Evolutionary conservation across 768 basidiomycete species (phyloP).

Genomic region (Kwoniella sp.): DNA sequence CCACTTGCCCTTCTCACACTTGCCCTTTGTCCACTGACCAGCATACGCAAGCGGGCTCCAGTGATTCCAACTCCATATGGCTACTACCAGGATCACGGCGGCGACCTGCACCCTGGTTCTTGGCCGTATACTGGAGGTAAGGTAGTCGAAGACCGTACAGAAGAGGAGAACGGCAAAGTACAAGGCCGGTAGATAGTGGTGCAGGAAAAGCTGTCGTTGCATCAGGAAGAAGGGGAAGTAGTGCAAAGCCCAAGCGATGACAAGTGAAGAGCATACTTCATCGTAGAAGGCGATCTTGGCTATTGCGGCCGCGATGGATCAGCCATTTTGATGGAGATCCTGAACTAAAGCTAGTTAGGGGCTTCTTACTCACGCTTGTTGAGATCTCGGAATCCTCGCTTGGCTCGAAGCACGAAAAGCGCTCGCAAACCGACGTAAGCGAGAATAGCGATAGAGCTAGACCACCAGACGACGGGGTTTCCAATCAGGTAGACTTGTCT

Average conservation of each 20-base stretch:
- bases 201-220: constrained; percentile 93
- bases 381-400: constrained; percentile 89
- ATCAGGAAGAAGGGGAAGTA: constrained; percentile 98
- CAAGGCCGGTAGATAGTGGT: constrained; percentile 97
- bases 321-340: neutral
- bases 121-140: constrained; percentile 76
- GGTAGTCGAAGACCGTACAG: constrained; percentile 78
- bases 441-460: constrained; percentile 71
- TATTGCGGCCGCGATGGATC: constrained; percentile 48
- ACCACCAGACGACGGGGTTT: constrained; percentile 92
- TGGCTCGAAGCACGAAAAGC: constrained; percentile 80
- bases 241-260: constrained; percentile 87
- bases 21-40: constrained; percentile 75
- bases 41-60: constrained; percentile 86
- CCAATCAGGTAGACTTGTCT: constrained; percentile 93
- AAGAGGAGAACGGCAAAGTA: constrained; percentile 64
- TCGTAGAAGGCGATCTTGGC: constrained; percentile 92
- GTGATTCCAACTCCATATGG: constrained; percentile 70
- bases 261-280: constrained; percentile 82
- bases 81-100: constrained; percentile 68
- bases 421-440: constrained; percentile 72
- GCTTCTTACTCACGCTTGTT: constrained; percentile 71
- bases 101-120: constrained; percentile 78
- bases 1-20: constrained; percentile 80
- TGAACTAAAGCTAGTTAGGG: neutral